These are phyloP conservation scores for Austroboletus olivaceoglutinosus DNA, from an alignment of 1,284 basidiomycete genomes.

Conservation along the genomic window DNA sequence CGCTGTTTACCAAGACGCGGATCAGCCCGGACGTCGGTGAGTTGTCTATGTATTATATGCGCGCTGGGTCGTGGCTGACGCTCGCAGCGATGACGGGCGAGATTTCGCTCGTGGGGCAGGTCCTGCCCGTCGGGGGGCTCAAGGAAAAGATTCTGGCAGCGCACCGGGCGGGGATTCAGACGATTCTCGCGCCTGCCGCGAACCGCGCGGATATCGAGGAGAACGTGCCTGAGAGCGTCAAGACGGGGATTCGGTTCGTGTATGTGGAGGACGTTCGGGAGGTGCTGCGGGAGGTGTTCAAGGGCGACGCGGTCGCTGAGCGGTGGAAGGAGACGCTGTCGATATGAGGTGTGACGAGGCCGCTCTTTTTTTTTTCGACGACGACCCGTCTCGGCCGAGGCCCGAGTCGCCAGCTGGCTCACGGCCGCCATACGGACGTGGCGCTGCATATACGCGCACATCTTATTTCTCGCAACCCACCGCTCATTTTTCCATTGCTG, in stretches of 20 bases:
- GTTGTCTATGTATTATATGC: slow-evolving; percentile 24
- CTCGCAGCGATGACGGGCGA: slow-evolving; percentile 91
- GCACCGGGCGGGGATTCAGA: slow-evolving; percentile 91
- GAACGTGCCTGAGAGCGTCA: slow-evolving; percentile 93
- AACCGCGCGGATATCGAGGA: slow-evolving; percentile 92
- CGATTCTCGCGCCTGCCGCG: slow-evolving; percentile 82
- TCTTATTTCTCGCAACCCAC: too few relatives aligned
- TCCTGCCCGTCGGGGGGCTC: slow-evolving; percentile 88
- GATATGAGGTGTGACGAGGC: slow-evolving; percentile 9
- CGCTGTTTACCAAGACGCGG: slow-evolving; percentile 80
- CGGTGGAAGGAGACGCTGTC: slow-evolving; percentile 64
- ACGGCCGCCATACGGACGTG: too few relatives aligned
- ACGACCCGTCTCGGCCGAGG: neutral
- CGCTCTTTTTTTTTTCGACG: slow-evolving; percentile 1
- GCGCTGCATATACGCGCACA: too few relatives aligned
- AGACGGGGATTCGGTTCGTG: slow-evolving; percentile 89
- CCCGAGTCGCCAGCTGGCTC: too few relatives aligned
- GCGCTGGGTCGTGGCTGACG: slow-evolving; percentile 1
- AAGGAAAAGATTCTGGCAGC: slow-evolving; percentile 97
- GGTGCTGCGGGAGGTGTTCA: slow-evolving; percentile 85
- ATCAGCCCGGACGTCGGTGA: slow-evolving; percentile 85
- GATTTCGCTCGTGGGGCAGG: slow-evolving; percentile 89
- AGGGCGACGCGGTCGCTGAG: slow-evolving; percentile 55
- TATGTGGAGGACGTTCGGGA: slow-evolving; percentile 91
- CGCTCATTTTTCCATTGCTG: too few relatives aligned